These are phyloP conservation scores for Trypethelium eluteriae DNA, from an alignment of 495 filamentous ascomycete genomes.

Conservation along the genomic window DNA sequence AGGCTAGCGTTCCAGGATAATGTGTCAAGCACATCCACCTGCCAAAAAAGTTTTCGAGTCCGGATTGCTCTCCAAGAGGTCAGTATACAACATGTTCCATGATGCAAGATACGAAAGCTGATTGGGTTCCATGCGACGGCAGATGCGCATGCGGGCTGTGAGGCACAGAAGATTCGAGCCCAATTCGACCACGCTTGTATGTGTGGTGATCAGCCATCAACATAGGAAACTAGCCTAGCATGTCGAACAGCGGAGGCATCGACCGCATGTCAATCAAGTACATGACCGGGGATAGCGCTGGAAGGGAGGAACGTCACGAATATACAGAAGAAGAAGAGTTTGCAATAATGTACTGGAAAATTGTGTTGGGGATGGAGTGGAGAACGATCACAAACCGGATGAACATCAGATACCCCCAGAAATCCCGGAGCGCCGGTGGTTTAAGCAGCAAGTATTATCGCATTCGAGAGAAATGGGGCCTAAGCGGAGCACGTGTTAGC, in stretches of 20 bases:
- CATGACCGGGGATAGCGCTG: not conserved
- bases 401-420: conserved; percentile 6
- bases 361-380: conserved; percentile 19
- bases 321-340: conserved; percentile 26
- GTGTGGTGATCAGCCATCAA: not conserved
- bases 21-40: not conserved
- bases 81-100: not conserved
- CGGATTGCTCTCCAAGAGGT: not conserved
- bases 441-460: conserved; percentile 24
- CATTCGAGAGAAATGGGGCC: conserved; percentile 18
- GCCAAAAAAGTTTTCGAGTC: not conserved
- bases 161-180: not conserved
- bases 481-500: conserved; percentile 6
- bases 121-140: not conserved
- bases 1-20: not conserved
- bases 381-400: conserved; percentile 16
- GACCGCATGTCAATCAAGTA: not conserved
- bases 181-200: not conserved
- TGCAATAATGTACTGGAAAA: conserved; percentile 23
- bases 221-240: not conserved
- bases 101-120: not conserved
- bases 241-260: not conserved
- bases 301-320: not conserved
- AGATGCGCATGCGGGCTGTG: not conserved
- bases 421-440: conserved; percentile 18